These are phyloP conservation scores for Scedosporium minutisporum DNA, from an alignment of 2,329 filamentous ascomycete species.

Conservation along the genomic window DNA sequence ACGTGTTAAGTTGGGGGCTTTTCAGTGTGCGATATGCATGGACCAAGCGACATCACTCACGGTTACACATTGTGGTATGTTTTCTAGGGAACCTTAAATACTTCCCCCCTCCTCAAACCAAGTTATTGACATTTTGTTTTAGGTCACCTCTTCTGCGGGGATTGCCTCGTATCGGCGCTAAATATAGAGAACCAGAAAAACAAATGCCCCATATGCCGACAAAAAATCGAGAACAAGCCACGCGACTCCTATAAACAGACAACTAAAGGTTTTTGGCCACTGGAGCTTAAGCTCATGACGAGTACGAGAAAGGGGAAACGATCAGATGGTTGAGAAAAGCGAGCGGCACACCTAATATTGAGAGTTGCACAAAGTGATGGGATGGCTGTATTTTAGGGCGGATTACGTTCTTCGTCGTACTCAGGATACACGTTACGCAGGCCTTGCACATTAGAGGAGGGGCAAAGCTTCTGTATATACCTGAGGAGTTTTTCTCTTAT, in stretches of 20 bases:
- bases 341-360: too few species aligned
- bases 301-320: slow-evolving; percentile 31
- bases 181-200: slow-evolving; percentile 45
- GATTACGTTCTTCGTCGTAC: not conserved
- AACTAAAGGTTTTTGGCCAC: slow-evolving; percentile 44
- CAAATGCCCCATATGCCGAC: slow-evolving; percentile 54
- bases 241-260: slow-evolving; percentile 30
- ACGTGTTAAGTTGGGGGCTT: slow-evolving; percentile 40
- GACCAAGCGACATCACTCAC: slow-evolving; percentile 49
- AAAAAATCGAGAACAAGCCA: slow-evolving; percentile 42
- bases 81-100: not conserved
- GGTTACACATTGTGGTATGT: slow-evolving; percentile 58
- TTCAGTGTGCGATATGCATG: slow-evolving; percentile 61
- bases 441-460: not conserved
- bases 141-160: slow-evolving; percentile 57
- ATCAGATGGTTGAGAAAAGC: not conserved
- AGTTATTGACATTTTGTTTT: slow-evolving; percentile 11
- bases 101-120: not conserved
- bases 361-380: too few species aligned
- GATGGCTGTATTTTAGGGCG: too few species aligned
- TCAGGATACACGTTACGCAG: not conserved
- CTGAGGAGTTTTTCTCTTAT: not conserved
- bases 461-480: not conserved
- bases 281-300: slow-evolving; percentile 55
- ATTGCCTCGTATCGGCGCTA: slow-evolving; percentile 52